Conservation (phyloP, 441 rosid genomes). For the Eruca vesicaria region DNA sequence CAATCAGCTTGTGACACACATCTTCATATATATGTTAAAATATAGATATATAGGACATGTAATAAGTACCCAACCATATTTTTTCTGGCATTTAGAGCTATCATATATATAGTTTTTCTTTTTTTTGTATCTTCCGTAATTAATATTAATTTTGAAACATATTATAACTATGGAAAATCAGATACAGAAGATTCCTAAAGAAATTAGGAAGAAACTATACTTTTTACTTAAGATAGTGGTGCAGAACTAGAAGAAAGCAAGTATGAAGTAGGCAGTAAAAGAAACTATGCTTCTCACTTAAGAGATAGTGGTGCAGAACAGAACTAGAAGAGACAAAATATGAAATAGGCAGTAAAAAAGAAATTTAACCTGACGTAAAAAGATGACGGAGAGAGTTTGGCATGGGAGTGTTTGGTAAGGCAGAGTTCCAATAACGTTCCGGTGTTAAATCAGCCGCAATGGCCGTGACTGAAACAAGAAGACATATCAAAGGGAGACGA, state of each 20-base stretch:
- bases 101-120: not conserved
- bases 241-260: not conserved
- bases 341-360: not conserved
- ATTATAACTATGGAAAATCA: not conserved
- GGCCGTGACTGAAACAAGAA: constrained; percentile 35
- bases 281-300: not conserved
- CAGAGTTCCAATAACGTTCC: constrained; percentile 67
- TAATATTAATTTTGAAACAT: not conserved
- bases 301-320: not conserved
- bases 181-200: not conserved
- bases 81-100: not conserved
- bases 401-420: constrained; percentile 76
- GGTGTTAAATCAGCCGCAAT: constrained; percentile 54
- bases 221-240: not conserved
- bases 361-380: constrained; percentile 45
- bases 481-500: constrained; percentile 23
- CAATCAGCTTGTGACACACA: not conserved
- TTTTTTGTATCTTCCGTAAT: not conserved
- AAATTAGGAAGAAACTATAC: not conserved
- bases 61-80: not conserved
- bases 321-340: too few relatives aligned
- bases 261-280: not conserved
- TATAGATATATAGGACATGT: not conserved
- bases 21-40: not conserved
- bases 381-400: constrained; percentile 67